Evolutionary conservation across 192 early-diverging fungal genomes (phyloP).

Genomic region (Linderina pennispora): DNA sequence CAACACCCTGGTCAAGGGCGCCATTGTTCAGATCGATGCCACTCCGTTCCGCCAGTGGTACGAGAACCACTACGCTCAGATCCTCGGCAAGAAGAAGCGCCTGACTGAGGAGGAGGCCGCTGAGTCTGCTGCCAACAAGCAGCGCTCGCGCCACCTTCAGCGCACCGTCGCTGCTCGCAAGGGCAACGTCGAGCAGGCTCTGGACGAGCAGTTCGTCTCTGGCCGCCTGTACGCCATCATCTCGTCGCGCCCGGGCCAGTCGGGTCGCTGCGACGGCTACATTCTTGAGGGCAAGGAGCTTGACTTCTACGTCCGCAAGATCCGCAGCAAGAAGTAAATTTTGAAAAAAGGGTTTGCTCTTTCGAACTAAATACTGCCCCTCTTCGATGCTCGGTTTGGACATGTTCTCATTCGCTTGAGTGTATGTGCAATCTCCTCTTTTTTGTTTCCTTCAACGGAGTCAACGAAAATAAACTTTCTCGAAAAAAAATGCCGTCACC

Average conservation of each 20-base stretch:
- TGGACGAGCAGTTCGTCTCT: constrained; percentile 92
- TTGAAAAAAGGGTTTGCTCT: too few relatives aligned
- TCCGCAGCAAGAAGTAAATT: constrained; percentile 65
- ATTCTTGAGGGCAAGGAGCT: constrained; percentile 99
- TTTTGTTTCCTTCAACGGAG: constrained; percentile 7
- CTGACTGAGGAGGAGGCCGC: constrained; percentile 37
- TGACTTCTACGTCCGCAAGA: constrained; percentile 93
- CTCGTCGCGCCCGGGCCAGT: constrained; percentile 95
- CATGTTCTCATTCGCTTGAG: too few relatives aligned
- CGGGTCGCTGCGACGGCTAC: constrained; percentile 96
- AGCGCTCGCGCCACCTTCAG: constrained; percentile 85
- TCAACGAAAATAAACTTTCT: constrained; percentile 6
- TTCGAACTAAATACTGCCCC: too few relatives aligned
- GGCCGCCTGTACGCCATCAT: constrained; percentile 92
- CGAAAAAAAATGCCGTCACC: too few relatives aligned
- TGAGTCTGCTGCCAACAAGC: constrained; percentile 67
- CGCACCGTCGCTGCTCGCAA: constrained; percentile 85
- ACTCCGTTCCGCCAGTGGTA: constrained; percentile 99
- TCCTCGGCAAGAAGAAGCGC: constrained; percentile 75
- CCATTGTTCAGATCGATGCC: constrained; percentile 96
- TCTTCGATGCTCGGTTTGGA: too few relatives aligned
- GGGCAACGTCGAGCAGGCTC: constrained; percentile 76
- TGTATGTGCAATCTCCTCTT: constrained; percentile 1
- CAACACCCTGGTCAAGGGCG: constrained; percentile 98
- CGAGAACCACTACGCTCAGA: constrained; percentile 91